Base-by-base conservation (phyloP, 2,329 filamentous ascomycete species). In the Claviceps fusiformis region DNA sequence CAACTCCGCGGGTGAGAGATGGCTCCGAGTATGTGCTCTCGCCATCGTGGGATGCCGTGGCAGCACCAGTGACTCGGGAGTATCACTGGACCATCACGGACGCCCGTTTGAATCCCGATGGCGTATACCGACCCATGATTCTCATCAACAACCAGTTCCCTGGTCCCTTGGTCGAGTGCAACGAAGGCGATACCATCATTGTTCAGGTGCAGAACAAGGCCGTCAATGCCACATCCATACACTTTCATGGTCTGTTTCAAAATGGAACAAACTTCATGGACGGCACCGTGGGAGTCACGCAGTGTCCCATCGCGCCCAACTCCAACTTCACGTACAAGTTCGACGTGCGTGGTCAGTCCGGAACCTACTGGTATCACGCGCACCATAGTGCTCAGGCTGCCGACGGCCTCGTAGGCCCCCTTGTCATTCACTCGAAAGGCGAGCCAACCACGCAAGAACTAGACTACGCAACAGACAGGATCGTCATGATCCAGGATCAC, bases 171-270 rank as follows among this genome's bases (percentile, higher is more conserved):
- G 80, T 93, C 49, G 80, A 87, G 59, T 81, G 82, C 58, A 88
- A 87, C 60, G 82, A 87, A 59, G 86, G 85, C 24, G 88, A 93
- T 61, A 81, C 77, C 1, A 67, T 93, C 9, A 67, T 88, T 3
- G 80, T 90, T 47, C 80, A 87, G 37, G 74, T 89, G 52, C 71
- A 80, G 60, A 92, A 92, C 61, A 74, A 78, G 27, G 79, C 86
- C 0, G 71, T 73, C 13, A 86, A 89, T 60, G 79, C 76, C 13
- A 85, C 84, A 9, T 79, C 77, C 43, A 73, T 91, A 5, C 87
- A 92, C 64, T 91, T 87, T 66, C 87, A 92, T 61, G 87, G 87
- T 17, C 75, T 92, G 59, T 89, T 82, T 63, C 86, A 89, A 64
- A 87, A 87, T 60, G 85, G 85, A 11, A 87, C 85, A 0, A 87